A percentile compares a stretch with the other conserved stretches of the same genome.
Evolutionary conservation across 2,329 filamentous ascomycete species (phyloP).

Genomic region (Sclerotinia glacialis): DNA sequence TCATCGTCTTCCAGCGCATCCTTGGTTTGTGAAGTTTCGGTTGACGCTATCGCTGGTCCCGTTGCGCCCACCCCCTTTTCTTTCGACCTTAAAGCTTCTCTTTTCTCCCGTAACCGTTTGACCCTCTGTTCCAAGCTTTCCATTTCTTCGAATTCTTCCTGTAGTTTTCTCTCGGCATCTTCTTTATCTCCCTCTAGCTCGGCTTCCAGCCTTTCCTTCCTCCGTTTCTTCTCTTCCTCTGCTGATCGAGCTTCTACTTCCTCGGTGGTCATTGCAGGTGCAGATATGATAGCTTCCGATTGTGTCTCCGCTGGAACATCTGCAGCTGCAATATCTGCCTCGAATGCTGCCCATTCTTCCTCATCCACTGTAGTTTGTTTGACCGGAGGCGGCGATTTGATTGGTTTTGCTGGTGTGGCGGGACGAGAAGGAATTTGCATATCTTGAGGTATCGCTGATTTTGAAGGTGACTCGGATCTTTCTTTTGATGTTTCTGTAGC

Average conservation of each 20-base stretch:
- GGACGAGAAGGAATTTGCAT: slow-evolving; percentile 63
- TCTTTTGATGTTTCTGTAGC: not conserved
- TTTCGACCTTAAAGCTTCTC: slow-evolving; percentile 60
- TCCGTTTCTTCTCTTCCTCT: slow-evolving; percentile 50
- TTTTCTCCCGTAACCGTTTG: slow-evolving; percentile 63
- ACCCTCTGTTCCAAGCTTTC: slow-evolving; percentile 73
- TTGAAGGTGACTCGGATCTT: slow-evolving; percentile 14
- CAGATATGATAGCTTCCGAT: slow-evolving; percentile 60
- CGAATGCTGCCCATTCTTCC: slow-evolving; percentile 82
- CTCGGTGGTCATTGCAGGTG: slow-evolving; percentile 63
- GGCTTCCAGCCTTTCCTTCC: slow-evolving; percentile 50
- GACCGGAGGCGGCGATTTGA: slow-evolving; percentile 45
- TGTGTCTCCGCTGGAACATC: slow-evolving; percentile 38
- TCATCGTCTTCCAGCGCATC: slow-evolving; percentile 22
- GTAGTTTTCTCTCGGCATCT: slow-evolving; percentile 69
- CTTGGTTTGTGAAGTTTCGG: not conserved
- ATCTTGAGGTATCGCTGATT: slow-evolving; percentile 41
- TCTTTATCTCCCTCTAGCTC: slow-evolving; percentile 67
- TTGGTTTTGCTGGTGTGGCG: slow-evolving; percentile 52
- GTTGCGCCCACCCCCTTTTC: slow-evolving; percentile 26
- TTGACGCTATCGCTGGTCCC: not conserved
- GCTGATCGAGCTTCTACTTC: slow-evolving; percentile 56
- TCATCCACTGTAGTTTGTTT: slow-evolving; percentile 57
- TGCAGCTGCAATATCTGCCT: slow-evolving; percentile 68
- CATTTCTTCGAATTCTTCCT: slow-evolving; percentile 82